Conservation (phyloP, 768 basidiomycete genomes). For the Termitomyces sp. region DNA sequence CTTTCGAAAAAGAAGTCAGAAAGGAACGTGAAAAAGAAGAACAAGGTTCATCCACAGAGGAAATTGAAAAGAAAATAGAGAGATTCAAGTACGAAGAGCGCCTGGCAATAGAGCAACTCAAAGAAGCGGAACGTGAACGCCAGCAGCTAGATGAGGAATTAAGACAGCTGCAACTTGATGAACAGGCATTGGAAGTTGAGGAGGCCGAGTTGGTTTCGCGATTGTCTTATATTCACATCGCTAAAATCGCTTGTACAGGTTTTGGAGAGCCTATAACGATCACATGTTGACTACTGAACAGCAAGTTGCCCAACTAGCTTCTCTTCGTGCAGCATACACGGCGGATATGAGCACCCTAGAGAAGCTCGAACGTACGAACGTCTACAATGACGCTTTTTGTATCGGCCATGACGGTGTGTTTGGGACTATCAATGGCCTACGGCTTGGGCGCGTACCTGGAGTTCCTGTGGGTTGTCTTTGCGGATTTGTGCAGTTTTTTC, state of each 20-base stretch:
- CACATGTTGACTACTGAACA: slow-evolving; percentile 60
- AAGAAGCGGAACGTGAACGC: slow-evolving; percentile 70
- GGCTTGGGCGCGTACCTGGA: slow-evolving; percentile 82
- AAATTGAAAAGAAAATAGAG: slow-evolving; percentile 69
- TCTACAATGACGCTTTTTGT: slow-evolving; percentile 94
- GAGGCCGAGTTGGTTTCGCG: slow-evolving; percentile 66
- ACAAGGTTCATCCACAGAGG: slow-evolving; percentile 53
- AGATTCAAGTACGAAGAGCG: slow-evolving; percentile 65
- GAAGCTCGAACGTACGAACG: slow-evolving; percentile 86
- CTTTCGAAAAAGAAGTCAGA: slow-evolving; percentile 83
- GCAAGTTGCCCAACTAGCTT: slow-evolving; percentile 63
- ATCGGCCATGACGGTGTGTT: slow-evolving; percentile 94
- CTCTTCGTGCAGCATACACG: slow-evolving; percentile 72
- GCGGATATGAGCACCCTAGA: slow-evolving; percentile 73
- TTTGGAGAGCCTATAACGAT: slow-evolving; percentile 77
- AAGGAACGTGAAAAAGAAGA: slow-evolving; percentile 74
- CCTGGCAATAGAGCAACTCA: slow-evolving; percentile 67
- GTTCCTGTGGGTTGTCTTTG: slow-evolving; percentile 52
- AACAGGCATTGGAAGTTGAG: slow-evolving; percentile 72
- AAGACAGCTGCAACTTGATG: slow-evolving; percentile 64
- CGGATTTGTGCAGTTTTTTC: background rate
- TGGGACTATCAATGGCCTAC: slow-evolving; percentile 95
- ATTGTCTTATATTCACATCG: background rate
- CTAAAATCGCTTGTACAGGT: slow-evolving; percentile 38
- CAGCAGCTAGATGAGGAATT: slow-evolving; percentile 72